Conservation (phyloP, 163 green algal species). For the Smithsoniella earleae region DNA sequence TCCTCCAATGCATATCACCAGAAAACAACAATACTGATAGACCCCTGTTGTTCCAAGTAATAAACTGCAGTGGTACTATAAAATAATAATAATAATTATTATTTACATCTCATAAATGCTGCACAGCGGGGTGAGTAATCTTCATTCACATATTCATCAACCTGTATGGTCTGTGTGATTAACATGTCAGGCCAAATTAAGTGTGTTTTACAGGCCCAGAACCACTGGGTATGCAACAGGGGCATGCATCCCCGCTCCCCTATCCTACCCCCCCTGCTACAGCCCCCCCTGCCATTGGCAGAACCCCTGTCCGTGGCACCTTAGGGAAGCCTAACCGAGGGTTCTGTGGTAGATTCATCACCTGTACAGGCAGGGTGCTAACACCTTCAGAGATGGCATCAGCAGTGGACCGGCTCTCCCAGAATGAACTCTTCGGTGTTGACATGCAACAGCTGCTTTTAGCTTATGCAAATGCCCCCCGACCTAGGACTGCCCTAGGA, state of each 20-base stretch:
- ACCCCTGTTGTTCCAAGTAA: no score
- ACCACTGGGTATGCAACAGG: no score
- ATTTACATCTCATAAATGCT: background rate
- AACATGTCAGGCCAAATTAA: background rate
- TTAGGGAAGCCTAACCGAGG: conserved; percentile 2
- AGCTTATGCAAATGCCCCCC: background rate
- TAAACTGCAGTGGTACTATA: no score
- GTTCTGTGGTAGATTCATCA: conserved; percentile 5
- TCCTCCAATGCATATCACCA: no score
- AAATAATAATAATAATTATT: no score
- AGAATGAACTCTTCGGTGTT: background rate
- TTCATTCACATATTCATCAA: background rate
- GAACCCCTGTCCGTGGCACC: background rate
- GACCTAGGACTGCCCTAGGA: background rate
- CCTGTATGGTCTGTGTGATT: background rate
- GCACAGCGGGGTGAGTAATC: background rate
- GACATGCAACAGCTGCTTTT: conserved; percentile 17
- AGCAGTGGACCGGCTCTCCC: conserved; percentile 3
- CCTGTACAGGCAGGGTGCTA: background rate
- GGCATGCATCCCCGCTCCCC: no score
- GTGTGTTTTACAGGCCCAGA: background rate
- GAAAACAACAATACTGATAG: no score
- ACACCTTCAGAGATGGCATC: background rate
- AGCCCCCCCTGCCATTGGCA: background rate
- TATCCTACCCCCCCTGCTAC: background rate